Conservation (phyloP, 2,329 filamentous ascomycete genomes). For the Ceratocystis cacaofunesta region DNA sequence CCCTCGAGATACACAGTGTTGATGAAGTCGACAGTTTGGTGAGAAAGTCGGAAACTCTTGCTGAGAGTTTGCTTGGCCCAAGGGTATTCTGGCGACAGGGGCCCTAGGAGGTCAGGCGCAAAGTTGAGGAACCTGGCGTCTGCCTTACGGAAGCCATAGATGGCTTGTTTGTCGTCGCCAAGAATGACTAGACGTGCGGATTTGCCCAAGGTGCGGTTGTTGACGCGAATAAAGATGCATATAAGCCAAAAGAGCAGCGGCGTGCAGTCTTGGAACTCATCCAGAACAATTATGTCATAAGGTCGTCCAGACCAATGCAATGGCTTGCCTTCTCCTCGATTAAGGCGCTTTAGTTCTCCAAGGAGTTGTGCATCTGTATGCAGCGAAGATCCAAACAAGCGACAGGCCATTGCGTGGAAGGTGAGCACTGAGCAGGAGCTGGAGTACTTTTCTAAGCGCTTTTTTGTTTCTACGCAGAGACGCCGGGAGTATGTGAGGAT, state of each 20-base stretch:
- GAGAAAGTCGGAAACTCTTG: constrained; percentile 22
- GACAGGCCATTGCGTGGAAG: constrained; percentile 21
- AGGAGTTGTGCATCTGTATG: constrained; percentile 19
- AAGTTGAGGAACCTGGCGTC: constrained; percentile 22
- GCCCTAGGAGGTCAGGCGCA: constrained; percentile 19
- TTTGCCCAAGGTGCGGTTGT: constrained; percentile 16
- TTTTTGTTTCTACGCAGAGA: constrained; percentile 21
- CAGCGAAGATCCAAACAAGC: constrained; percentile 18
- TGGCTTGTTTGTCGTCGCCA: constrained; percentile 24
- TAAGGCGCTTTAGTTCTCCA: constrained; percentile 12
- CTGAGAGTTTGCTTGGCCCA: constrained; percentile 19
- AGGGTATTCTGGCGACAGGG: constrained; percentile 18
- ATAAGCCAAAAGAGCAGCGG: constrained; percentile 21
- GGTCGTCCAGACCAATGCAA: constrained; percentile 20
- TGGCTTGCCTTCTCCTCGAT: constrained; percentile 2
- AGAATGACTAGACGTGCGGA: constrained; percentile 21
- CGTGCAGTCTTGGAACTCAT: constrained; percentile 25
- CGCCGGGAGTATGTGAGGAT: constrained; percentile 23
- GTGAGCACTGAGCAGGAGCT: constrained; percentile 20
- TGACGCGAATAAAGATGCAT: constrained; percentile 20
- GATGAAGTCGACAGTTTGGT: constrained; percentile 21
- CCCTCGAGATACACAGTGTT: constrained; percentile 22
- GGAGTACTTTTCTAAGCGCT: constrained; percentile 18
- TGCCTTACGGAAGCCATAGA: constrained; percentile 22
- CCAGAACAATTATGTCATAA: constrained; percentile 24